Evolutionary conservation across 805 yeast genomes (phyloP), one percentile per base, ranked within the genome.

Genomic region (Candida alai): DNA sequence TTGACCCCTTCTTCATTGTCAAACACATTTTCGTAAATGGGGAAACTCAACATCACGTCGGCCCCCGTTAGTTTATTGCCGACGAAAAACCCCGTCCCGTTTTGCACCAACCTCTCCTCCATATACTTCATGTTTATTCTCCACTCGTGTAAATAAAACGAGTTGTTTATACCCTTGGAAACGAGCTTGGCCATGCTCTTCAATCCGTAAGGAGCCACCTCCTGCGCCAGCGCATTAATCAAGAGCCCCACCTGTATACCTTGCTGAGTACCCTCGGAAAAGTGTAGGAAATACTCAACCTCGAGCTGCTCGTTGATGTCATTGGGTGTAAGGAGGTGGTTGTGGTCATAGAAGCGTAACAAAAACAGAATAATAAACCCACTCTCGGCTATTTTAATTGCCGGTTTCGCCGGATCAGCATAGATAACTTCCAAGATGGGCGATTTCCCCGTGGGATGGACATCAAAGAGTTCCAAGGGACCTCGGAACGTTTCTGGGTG

Each of bases 361-460:
- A 65, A 39, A 38, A 59, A 64, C 43, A 60, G 70, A 27, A 65
- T 48, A 4, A 65, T 65, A 19, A 53, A 43, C 1, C 72, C 72
- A 23, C 61, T 54, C 42, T 65, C 72, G 0, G 57, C 62, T 24
- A 65, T 37, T 39, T 55, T 55, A 12, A 62, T 33, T 1, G 51
- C 47, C 5, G 62, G 61, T 33, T 50, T 42, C 2, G 68, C 68
- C 4, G 28, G 19, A 42, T 65, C 67, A 16, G 56, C 62, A 35
- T 46, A 52, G 24, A 47, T 43, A 6, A 61, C 47, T 41, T 74
- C 80, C 28, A 83, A 41, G 1, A 80, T 52, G 1, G 90, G 90
- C 1, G 78, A 60, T 47, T 76, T 78, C 0, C 87, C 88, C 15
- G 75, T 54, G 7, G 84, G 81, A 47, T 77, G 83, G 8, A 78